These are phyloP conservation scores for Saccharomycodes ludwigii DNA, from an alignment of 805 yeast genomes.

Conservation along the genomic window DNA sequence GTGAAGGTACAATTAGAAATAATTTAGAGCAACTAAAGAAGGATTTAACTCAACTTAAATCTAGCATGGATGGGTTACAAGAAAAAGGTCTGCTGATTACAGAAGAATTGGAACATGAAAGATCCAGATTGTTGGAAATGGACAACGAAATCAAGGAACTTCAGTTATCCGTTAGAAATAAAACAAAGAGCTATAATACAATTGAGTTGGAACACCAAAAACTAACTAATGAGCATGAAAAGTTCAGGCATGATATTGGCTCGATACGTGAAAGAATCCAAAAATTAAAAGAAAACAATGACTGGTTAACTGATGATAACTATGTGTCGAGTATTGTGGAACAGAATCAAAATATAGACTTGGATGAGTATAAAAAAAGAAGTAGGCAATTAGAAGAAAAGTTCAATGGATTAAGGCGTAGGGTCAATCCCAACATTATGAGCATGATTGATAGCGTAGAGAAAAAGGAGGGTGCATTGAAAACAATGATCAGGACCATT, in stretches of 20 bases:
- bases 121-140: conserved; percentile 47
- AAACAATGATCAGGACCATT: conserved; percentile 71
- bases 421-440: conserved; percentile 79
- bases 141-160: conserved; percentile 67
- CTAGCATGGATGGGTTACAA: conserved; percentile 16
- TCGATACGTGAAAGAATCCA: conserved; percentile 29
- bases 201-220: conserved; percentile 41
- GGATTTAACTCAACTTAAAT: conserved; percentile 25
- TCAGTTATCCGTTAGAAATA: conserved; percentile 31
- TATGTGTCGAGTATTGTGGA: conserved; percentile 43
- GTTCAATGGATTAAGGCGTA: conserved; percentile 60
- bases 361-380: conserved; percentile 49
- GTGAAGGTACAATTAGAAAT: no score
- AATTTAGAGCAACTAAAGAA: conserved; percentile 23
- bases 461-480: conserved; percentile 68
- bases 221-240: conserved; percentile 42
- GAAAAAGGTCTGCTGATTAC: conserved; percentile 19
- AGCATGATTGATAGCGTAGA: conserved; percentile 85
- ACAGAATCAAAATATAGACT: conserved; percentile 49
- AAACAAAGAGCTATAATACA: conserved; percentile 29
- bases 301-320: conserved; percentile 63
- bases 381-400: conserved; percentile 43
- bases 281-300: conserved; percentile 21
- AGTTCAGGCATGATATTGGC: conserved; percentile 27
- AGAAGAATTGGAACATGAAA: conserved; percentile 25